Evolutionary conservation across 2,329 filamentous ascomycete genomes (phyloP).

Genomic region (Neopestalotiopsis rosae): DNA sequence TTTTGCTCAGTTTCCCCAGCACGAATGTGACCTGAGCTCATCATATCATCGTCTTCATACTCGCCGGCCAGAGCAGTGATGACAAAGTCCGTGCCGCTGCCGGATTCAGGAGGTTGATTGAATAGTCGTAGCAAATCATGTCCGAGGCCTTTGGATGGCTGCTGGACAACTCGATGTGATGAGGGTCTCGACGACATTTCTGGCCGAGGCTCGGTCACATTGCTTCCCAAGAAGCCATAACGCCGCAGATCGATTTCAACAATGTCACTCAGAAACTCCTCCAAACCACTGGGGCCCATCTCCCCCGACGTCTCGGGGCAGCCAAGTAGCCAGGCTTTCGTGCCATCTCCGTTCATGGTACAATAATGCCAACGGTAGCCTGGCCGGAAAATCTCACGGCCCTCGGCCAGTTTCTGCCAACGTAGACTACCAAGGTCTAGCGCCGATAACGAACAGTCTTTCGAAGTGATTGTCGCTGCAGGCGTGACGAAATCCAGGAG

Average conservation of each 20-base stretch:
- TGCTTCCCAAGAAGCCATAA: slow-evolving; percentile 89
- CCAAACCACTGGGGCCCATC: slow-evolving; percentile 72
- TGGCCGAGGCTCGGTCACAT: slow-evolving; percentile 61
- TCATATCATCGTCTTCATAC: slow-evolving; percentile 70
- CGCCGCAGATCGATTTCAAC: slow-evolving; percentile 91
- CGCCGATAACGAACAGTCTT: slow-evolving; percentile 89
- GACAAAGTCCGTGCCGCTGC: slow-evolving; percentile 87
- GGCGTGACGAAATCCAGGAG: slow-evolving; percentile 95
- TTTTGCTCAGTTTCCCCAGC: slow-evolving; percentile 51
- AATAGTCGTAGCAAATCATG: slow-evolving; percentile 87
- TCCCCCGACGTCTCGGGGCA: slow-evolving; percentile 78
- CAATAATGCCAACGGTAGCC: slow-evolving; percentile 99
- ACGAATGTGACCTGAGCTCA: slow-evolving; percentile 56
- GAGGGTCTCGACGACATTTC: slow-evolving; percentile 53
- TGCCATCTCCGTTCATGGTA: slow-evolving; percentile 92
- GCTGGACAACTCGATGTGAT: slow-evolving; percentile 53
- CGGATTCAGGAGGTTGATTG: slow-evolving; percentile 81
- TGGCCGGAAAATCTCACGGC: slow-evolving; percentile 87
- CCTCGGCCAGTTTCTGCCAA: slow-evolving; percentile 95
- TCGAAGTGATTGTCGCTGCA: slow-evolving; percentile 81
- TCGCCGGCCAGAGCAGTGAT: slow-evolving; percentile 88
- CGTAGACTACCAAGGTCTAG: slow-evolving; percentile 85
- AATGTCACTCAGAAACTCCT: slow-evolving; percentile 93
- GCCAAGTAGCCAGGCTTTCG: slow-evolving; percentile 95
- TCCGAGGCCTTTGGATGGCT: slow-evolving; percentile 73